Percentiles rank a stretch among this genome's conserved stretches.
Conservation (phyloP, 1,284 basidiomycete genomes). For the Papiliotrema terrestris region DNA sequence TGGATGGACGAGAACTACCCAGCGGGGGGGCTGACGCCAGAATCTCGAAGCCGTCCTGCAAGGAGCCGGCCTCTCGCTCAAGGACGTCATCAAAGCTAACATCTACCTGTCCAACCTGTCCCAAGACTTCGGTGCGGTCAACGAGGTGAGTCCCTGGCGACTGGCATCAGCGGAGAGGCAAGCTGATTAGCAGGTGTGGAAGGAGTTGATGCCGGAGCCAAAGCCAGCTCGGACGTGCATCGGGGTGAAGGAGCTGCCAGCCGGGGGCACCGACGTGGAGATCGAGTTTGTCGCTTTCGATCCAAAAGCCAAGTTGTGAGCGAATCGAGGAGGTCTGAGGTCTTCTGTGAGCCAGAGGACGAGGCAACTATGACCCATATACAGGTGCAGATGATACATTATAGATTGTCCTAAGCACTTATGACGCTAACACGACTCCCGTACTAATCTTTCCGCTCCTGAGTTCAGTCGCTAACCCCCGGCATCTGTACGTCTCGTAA, state of each 20-base stretch:
- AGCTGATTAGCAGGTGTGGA: slow-evolving; percentile 27
- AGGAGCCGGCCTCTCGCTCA: slow-evolving; percentile 31
- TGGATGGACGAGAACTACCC: too few species aligned
- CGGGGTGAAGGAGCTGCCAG: slow-evolving; percentile 59
- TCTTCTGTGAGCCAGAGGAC: too few species aligned
- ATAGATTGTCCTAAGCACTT: not conserved
- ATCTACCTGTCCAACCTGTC: slow-evolving; percentile 42
- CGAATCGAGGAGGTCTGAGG: not conserved
- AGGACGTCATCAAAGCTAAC: slow-evolving; percentile 42
- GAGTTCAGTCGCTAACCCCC: not conserved
- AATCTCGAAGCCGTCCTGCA: slow-evolving; percentile 41
- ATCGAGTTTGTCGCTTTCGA: slow-evolving; percentile 61
- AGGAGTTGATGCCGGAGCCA: slow-evolving; percentile 45
- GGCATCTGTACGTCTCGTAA: too few species aligned
- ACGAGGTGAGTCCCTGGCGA: slow-evolving; percentile 25
- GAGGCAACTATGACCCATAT: too few species aligned
- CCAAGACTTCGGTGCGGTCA: slow-evolving; percentile 36
- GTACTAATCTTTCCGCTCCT: not conserved
- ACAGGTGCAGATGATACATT: not conserved
- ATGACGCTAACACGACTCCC: not conserved
- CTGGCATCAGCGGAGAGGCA: too few species aligned
- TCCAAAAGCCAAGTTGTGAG: slow-evolving; percentile 11
- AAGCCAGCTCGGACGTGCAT: slow-evolving; percentile 65
- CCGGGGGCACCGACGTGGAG: slow-evolving; percentile 60
- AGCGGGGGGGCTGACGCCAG: slow-evolving; percentile 5